Base-by-base conservation (phyloP, 257 asterid species). In the Gentiana dahurica region DNA sequence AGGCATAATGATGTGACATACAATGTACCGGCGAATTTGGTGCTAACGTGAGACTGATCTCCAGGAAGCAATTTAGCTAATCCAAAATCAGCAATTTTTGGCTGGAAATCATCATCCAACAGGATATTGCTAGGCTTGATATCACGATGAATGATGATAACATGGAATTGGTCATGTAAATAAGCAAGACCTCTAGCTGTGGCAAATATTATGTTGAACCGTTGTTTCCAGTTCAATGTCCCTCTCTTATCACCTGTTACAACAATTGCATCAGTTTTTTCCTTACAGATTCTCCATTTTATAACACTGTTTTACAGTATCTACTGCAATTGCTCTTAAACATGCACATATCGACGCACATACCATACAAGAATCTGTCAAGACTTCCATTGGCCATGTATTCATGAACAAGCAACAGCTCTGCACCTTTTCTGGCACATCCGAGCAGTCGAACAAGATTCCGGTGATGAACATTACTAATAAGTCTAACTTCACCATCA, bases 21-120 rank as follows among this genome's bases (percentile, higher is more conserved):
- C 97, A 89, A 65, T 60, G 97, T 85, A 49, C 95, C 95, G 1
- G 95, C 95, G 77, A 89, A 89, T 72, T 73, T 86, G 45, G 95
- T 89, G 76, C 92, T 89, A 57, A 89, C 73, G 63, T 89, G 95
- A 43, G 80, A 81, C 76, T 70, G 80, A 64, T 83, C 79, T 71
- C 76, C 91, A 0, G 97, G 97, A 9, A 85, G 60, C 61, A 85
- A 91, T 70, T 83, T 83, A 8, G 80, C 95, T 72, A 89, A 45
- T 4, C 97, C 97, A 38, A 89, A 89, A 74, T 89, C 95, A 43
- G 87, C 90, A 51, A 89, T 79, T 34, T 85, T 85, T 44, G 89
- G 79, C 53, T 74, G 85, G 46, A 83, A 89, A 0, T 79, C 85
- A 11, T 77, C 57, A 58, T 89, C 91, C 13, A 89, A 51, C 12